Evolutionary conservation across 352 stramenopile genomes (phyloP), one percentile per base, ranked within the genome.

Genomic region (Pythium sukuiense): DNA sequence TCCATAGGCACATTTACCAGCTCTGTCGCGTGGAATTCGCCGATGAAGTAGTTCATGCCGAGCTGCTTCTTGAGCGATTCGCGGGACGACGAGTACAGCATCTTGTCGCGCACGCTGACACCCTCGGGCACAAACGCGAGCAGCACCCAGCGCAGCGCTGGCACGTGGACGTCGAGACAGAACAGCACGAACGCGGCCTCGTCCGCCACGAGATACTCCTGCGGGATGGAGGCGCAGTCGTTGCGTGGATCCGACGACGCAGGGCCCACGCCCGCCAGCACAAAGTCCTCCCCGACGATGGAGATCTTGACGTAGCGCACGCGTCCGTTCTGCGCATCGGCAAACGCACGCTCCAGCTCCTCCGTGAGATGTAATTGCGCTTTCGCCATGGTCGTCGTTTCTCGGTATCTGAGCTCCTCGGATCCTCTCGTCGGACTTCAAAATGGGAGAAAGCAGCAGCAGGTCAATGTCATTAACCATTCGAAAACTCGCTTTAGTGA

Each of bases 1-100:
- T 27, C 1, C 14, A 26, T 29, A 30, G 24, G 6, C 14, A 43
- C 24, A 59, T 14, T 55, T n/a, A 86, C 79, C 70, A 89, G 69
- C 48, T 95, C 83, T 3, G 87, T 97, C 14, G 88, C 88, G 68
- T 96, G 87, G 63, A 96, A 94, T 59, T 97, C 90, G 62, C 86
- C 88, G 8, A 90, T 76, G 72, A 97, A 97, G 73, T 96, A 96
- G 58, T 93, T 93, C n/a, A 90, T 68, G 13, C 90, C 90, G 56
- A 97, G 80, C 58, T 95, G 86, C 67, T 95, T 93, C 73, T 96
- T 95, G 49, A 97, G 74, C 76, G 88, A 95, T 33, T 96, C 87
- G 46, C 90, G 86, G 55, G 90, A 94, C 48, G 88, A 96, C 66
- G 90, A 96, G 77, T 97, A 97, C 30, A 97, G 76, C 90, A 97